phyloP scores from a whole-genome alignment of 257 asterid genomes.

The Solanum ossicruentum region DNA sequence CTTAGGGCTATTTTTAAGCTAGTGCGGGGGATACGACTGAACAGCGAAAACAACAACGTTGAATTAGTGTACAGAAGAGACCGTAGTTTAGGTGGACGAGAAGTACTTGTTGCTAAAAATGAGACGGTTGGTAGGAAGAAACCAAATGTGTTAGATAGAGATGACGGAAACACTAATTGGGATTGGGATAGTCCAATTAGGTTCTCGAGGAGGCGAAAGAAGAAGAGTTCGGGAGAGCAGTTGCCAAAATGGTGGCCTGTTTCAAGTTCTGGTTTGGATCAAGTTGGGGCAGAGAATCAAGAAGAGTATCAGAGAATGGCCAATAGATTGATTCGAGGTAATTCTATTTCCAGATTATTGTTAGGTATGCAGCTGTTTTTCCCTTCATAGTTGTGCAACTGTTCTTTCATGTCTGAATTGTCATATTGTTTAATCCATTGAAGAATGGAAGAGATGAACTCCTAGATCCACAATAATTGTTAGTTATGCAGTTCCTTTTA shows the following conservation, averaged over 20 bases:
- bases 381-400: background rate
- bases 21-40: background rate
- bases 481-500: slow-evolving; percentile 11
- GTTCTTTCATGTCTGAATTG: background rate
- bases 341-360: background rate
- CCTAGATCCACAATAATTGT: slow-evolving; percentile 7
- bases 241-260: slow-evolving; percentile 94
- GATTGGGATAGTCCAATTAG: slow-evolving; percentile 3
- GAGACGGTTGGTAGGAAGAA: slow-evolving; percentile 14
- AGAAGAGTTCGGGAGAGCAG: slow-evolving; percentile 16
- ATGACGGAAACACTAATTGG: background rate
- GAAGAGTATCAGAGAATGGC: slow-evolving; percentile 66
- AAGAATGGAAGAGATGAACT: background rate
- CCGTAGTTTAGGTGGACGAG: slow-evolving; percentile 88
- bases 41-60: background rate
- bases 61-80: slow-evolving; percentile 69
- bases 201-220: slow-evolving; percentile 22
- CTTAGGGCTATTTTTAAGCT: slow-evolving; percentile 30
- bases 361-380: background rate
- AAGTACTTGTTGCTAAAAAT: slow-evolving; percentile 62
- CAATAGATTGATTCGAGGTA: slow-evolving; percentile 65
- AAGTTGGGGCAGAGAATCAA: slow-evolving; percentile 15
- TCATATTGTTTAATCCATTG: background rate
- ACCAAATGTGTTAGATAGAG: slow-evolving; percentile 2
- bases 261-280: slow-evolving; percentile 9